Evolutionary conservation across 1,139 yeast species (phyloP), one percentile per base, ranked within the genome.

Genomic region (Ashbya aceris): DNA sequence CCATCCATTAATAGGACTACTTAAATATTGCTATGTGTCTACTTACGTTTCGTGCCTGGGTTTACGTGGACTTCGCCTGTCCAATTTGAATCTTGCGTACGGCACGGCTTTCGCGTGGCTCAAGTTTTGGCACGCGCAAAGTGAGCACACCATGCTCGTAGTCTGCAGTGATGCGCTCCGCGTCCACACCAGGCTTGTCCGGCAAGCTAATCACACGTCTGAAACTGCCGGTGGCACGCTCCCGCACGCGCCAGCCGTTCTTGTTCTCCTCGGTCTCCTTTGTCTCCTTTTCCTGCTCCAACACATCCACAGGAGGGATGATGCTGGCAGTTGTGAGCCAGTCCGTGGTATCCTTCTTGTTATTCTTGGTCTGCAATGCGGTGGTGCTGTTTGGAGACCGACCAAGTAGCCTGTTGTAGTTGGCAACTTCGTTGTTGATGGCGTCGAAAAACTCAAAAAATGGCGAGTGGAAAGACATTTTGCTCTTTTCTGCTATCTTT

Each of bases 161-260:
- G 39, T 51, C 60, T 11, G 71, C 72, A 46, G 55, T 60, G 47
- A 69, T 68, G 37, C 63, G 59, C 3, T 60, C 66, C 27, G 67
- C 69, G 47, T 68, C 70, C 33, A 69, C 45, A 37, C 62, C 62
- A 9, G 63, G 61, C 8, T 52, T 44, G 2, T 53, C 50, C 33
- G 74, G 73, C 34, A 69, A 55, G 3, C 60, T 55, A 41, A 69
- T 51, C n/a, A 56, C 56, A 49, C 73, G 61, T 49, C 64, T 66
- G 49, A 69, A 69, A 35, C 56, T 62, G 43, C 73, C 73, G 20
- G 55, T 49, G 4, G 58, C 51, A 46, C 71, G 58, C 45, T 69
- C 73, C 27, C 60, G 55, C 43, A 68, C 61, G 40, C 62, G 62
- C 32, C 59, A 47, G 31, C 57, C 54, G 10, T 52, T 58, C 33